A percentile compares a stretch with the other conserved stretches of the same genome.
Evolutionary conservation across 768 basidiomycete genomes (phyloP).

Genomic region (Mrakia hoshinonis): DNA sequence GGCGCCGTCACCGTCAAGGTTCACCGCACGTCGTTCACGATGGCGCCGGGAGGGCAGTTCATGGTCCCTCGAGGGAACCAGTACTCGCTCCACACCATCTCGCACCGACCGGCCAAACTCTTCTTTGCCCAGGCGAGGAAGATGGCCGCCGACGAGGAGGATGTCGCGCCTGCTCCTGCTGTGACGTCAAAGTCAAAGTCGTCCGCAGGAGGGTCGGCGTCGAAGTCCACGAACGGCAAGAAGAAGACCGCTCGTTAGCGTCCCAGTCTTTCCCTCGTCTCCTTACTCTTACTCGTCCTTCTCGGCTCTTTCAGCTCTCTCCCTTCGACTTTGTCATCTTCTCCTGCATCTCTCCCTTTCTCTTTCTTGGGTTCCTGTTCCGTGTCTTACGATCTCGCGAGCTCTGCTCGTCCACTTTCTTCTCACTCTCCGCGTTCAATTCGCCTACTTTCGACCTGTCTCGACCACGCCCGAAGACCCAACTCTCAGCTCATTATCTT

Average conservation of each 20-base stretch:
- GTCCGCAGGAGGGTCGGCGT: no score
- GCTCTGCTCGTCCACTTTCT: no score
- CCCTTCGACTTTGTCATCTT: background rate
- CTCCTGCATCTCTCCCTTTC: background rate
- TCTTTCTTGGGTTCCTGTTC: background rate
- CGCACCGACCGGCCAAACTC: slow-evolving; percentile 53
- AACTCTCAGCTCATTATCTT: no score
- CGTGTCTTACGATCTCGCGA: background rate
- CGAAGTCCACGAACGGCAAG: background rate
- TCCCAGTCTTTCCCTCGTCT: background rate
- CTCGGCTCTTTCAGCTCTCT: background rate
- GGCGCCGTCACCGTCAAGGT: slow-evolving; percentile 82
- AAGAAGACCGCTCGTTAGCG: background rate
- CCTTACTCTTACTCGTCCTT: background rate
- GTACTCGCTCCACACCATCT: slow-evolving; percentile 82
- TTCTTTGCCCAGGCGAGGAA: slow-evolving; percentile 83
- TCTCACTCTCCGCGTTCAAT: no score
- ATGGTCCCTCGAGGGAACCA: slow-evolving; percentile 83
- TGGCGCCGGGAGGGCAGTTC: slow-evolving; percentile 76
- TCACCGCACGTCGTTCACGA: slow-evolving; percentile 65
- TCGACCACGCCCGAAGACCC: no score
- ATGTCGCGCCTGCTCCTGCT: slow-evolving; percentile 28
- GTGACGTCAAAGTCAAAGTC: background rate
- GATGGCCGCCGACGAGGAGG: slow-evolving; percentile 34
- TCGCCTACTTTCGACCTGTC: no score